Evolutionary conservation across 179 eudicot species (phyloP).

Genomic region (Beta corolliflora): DNA sequence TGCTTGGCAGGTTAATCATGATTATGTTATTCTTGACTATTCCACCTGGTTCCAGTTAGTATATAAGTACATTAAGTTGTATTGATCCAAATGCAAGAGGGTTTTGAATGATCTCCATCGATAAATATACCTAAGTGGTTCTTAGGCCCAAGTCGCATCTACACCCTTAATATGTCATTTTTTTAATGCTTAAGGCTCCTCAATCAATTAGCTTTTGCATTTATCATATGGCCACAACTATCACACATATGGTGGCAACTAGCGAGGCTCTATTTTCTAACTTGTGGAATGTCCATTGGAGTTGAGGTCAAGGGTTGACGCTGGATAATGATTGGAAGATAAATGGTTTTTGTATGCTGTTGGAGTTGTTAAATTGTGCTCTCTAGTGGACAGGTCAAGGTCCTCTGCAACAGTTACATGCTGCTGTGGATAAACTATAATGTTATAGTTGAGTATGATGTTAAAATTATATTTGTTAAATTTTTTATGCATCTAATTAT

Average conservation of each 20-base stretch:
- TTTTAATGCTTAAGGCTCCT: too few relatives aligned
- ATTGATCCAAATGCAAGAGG: conserved; percentile 19
- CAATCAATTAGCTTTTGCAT: too few relatives aligned
- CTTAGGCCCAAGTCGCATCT: conserved; percentile 23
- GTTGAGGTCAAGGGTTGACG: conserved; percentile 6
- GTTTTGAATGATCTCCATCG: conserved; percentile 19
- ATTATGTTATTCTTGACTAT: conserved; percentile 36
- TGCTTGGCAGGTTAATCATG: conserved; percentile 68
- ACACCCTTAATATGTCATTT: too few relatives aligned
- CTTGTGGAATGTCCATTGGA: conserved; percentile 3
- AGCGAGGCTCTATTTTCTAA: not conserved
- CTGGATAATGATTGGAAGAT: not conserved
- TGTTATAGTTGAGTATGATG: too few relatives aligned
- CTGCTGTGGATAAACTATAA: conserved; percentile 9
- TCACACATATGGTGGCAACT: not conserved
- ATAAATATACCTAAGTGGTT: conserved; percentile 4
- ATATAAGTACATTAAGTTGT: conserved; percentile 25
- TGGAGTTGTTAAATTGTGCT: conserved; percentile 1
- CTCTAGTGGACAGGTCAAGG: conserved; percentile 6
- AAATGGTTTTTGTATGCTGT: conserved; percentile 7
- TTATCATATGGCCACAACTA: conserved; percentile 4
- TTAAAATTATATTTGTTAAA: too few relatives aligned
- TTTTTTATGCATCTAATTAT: too few relatives aligned
- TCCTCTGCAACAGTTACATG: conserved; percentile 4
- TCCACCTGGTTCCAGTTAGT: conserved; percentile 40